A percentile compares a stretch with the other conserved stretches of the same genome.
phyloP scores from a whole-genome alignment of 371 early-diverging fungal species.

The Rhizomucor pusillus region DNA sequence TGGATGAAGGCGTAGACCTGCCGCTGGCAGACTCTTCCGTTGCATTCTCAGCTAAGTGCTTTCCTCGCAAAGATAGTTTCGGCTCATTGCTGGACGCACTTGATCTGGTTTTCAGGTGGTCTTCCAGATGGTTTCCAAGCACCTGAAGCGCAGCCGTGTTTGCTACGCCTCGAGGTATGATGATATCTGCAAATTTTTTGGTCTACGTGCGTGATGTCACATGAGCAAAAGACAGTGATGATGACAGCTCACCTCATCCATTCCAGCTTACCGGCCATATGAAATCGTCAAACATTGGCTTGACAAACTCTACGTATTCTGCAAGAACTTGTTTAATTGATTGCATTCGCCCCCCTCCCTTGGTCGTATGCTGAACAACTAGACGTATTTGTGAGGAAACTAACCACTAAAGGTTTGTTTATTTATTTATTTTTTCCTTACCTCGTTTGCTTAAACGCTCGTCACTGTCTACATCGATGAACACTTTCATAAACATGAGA shows the following conservation, averaged over 20 bases:
- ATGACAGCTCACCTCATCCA: not conserved
- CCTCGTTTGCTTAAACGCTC: conserved; percentile 52
- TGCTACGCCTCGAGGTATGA: conserved; percentile 80
- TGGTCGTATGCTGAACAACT: conserved; percentile 24
- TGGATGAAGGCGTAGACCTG: conserved; percentile 5
- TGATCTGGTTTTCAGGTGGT: conserved; percentile 33
- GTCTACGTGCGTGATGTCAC: conserved; percentile 34
- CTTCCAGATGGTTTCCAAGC: conserved; percentile 62
- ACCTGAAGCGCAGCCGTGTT: conserved; percentile 77
- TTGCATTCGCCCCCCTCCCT: conserved; percentile 32
- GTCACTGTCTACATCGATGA: conserved; percentile 70
- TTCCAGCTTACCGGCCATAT: conserved; percentile 62
- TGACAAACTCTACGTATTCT: conserved; percentile 74
- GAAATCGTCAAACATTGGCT: conserved; percentile 86
- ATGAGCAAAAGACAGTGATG: not conserved
- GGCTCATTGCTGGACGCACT: not conserved
- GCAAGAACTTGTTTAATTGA: conserved; percentile 56
- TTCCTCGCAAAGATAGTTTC: not conserved
- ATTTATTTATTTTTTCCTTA: conserved; percentile 6
- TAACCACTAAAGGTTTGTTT: not conserved
- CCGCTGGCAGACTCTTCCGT: not conserved
- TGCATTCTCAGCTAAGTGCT: not conserved
- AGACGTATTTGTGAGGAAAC: no score
- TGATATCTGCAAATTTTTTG: conserved; percentile 83
- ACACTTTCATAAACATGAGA: conserved; percentile 59